Evolutionary conservation across 2,329 filamentous ascomycete genomes (phyloP).

Genomic region (Cladophialophora yegresii): DNA sequence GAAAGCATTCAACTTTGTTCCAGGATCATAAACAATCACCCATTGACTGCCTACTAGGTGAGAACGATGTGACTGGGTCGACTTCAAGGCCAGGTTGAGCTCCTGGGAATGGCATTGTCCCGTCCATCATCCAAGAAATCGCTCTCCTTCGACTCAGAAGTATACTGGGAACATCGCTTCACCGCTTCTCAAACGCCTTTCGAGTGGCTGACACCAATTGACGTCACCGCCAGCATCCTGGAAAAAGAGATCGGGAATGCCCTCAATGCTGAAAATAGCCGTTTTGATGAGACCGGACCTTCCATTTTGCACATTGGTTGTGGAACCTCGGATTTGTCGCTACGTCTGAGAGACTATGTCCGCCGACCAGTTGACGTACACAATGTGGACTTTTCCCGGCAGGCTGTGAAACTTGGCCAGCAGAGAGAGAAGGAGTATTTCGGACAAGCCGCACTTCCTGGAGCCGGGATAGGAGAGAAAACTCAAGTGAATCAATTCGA

Average conservation of each 20-base stretch:
- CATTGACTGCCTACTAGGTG: neutral
- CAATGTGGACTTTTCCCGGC: slow-evolving; percentile 14
- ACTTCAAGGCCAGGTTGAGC: neutral
- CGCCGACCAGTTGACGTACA: slow-evolving; percentile 9
- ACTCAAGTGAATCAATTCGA: neutral
- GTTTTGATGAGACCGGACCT: neutral
- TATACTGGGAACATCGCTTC: slow-evolving; percentile 16
- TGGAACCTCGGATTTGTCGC: slow-evolving; percentile 12
- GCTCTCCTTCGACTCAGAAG: neutral
- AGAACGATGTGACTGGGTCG: neutral
- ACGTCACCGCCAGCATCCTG: slow-evolving; percentile 3
- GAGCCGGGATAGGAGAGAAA: neutral
- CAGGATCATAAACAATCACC: neutral
- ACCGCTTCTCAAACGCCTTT: slow-evolving; percentile 3
- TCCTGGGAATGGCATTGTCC: neutral
- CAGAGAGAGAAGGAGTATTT: neutral
- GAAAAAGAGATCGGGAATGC: neutral
- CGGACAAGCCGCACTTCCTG: neutral
- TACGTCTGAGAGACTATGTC: slow-evolving; percentile 8
- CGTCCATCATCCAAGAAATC: neutral
- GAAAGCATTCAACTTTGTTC: too few relatives aligned
- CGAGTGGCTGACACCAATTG: slow-evolving; percentile 10
- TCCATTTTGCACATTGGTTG: slow-evolving; percentile 14
- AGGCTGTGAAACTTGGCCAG: slow-evolving; percentile 5
- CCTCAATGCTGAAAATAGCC: neutral